Evolutionary conservation across 352 stramenopile species (phyloP).

Genomic region (Globisporangium uncinulatum): DNA sequence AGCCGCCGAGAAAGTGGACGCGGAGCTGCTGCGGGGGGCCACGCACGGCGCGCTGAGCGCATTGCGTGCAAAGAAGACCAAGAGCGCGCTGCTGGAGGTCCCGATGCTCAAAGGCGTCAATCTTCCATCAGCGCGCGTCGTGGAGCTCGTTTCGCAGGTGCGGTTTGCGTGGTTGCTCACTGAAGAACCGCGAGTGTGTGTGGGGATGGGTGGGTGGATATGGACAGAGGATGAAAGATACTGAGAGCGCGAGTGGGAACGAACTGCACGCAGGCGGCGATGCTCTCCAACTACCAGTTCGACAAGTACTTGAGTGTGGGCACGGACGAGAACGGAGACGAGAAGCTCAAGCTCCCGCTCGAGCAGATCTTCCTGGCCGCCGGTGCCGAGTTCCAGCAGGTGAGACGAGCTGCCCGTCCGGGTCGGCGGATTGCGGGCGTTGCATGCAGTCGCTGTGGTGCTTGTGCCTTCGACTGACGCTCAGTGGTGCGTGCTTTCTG

Average conservation of each 20-base stretch:
- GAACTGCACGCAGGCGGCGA: constrained; percentile 33
- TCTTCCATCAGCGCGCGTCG: constrained; percentile 34
- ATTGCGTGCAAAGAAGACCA: constrained; percentile 45
- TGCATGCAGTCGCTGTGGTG: neutral
- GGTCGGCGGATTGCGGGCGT: no score
- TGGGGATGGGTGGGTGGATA: neutral
- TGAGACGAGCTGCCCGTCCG: constrained; percentile 10
- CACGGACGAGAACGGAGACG: constrained; percentile 52
- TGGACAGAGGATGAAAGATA: no score
- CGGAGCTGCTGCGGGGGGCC: constrained; percentile 56
- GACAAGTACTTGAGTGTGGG: constrained; percentile 68
- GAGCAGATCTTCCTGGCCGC: constrained; percentile 60
- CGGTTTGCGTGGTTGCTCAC: neutral
- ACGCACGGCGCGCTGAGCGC: constrained; percentile 54
- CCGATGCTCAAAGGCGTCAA: constrained; percentile 25
- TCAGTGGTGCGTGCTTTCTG: neutral
- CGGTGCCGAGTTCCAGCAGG: constrained; percentile 49
- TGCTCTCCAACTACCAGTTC: constrained; percentile 87
- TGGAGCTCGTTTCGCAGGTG: constrained; percentile 61
- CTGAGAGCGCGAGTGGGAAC: neutral
- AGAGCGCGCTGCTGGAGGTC: constrained; percentile 49
- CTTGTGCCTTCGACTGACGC: neutral
- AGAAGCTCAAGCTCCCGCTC: constrained; percentile 60
- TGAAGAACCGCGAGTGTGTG: neutral
- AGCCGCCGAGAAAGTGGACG: constrained; percentile 54